Evolutionary conservation across 805 yeast genomes (phyloP).

Genomic region (Huiozyma naganishii): DNA sequence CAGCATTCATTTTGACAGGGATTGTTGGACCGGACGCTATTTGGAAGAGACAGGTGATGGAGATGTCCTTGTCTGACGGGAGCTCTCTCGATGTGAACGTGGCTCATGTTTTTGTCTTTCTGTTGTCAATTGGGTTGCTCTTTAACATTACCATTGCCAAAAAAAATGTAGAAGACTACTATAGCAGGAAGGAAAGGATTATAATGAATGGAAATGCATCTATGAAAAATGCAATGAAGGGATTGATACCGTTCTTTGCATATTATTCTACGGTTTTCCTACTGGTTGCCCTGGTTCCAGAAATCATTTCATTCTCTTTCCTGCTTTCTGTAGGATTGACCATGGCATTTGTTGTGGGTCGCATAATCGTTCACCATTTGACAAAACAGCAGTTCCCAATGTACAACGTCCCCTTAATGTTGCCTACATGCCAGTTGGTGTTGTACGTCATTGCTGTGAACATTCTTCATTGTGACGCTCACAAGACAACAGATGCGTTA

Average conservation of each 20-base stretch:
- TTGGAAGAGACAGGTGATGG: conserved; percentile 44
- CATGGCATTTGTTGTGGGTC: conserved; percentile 80
- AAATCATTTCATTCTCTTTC: conserved; percentile 42
- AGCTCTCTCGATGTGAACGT: conserved; percentile 28
- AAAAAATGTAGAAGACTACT: conserved; percentile 43
- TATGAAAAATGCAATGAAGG: conserved; percentile 34
- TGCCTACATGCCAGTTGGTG: conserved; percentile 44
- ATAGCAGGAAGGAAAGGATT: conserved; percentile 25
- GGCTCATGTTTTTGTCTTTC: conserved; percentile 40
- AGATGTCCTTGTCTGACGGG: conserved; percentile 7
- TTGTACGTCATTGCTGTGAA: conserved; percentile 19
- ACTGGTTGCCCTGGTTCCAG: conserved; percentile 41
- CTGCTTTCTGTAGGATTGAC: conserved; percentile 62
- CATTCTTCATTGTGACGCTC: conserved; percentile 26
- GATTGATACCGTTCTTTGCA: conserved; percentile 57
- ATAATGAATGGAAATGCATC: conserved; percentile 12
- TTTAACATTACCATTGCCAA: conserved; percentile 63
- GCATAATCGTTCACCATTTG: conserved; percentile 79
- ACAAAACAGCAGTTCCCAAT: conserved; percentile 71
- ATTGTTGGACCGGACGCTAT: conserved; percentile 49
- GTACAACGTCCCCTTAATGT: conserved; percentile 55
- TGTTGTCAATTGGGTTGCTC: conserved; percentile 45
- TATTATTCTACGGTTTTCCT: conserved; percentile 40
- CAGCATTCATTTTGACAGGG: conserved; percentile 52
- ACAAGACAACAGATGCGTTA: conserved; percentile 37